Evolutionary conservation across 148 eudicot genomes (phyloP), one percentile per base, ranked within the genome.

Genomic region (Gaultheria prostrata): DNA sequence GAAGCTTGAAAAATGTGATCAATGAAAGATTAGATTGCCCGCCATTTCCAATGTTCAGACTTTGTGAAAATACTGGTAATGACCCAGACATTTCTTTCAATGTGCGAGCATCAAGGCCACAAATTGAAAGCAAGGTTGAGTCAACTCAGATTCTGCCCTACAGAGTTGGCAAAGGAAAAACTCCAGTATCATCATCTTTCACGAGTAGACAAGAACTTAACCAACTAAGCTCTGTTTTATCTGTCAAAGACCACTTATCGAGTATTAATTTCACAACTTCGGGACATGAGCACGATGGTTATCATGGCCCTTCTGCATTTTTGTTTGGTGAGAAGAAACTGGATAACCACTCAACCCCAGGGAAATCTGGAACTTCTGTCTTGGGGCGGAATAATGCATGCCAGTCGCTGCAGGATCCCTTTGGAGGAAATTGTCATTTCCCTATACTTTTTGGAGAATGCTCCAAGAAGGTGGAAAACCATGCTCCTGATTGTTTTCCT

Each of bases 311-410:
- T 77, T 87, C 90, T 49, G 80, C 88, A 69, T 53, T 86, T 83
- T 77, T 91, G 84, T 82, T 81, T 71, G 86, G 86, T 83, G 86
- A 83, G 76, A 86, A 90, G 35, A 83, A 82, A 56, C 82, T 54
- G 84, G 88, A 85, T 70, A 74, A 72, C 80, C 74, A 78, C 67
- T 82, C 80, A 48, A 67, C 81, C 84, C 82, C 61, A 82, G 88
- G 53, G 33, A 76, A 51, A 3, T 54, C 83, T 32, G 76, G 49
- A 59, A 86, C 43, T 30, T 76, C 86, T 33, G 46, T 56, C 48
- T 70, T 57, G 14, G 83, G 86, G 80, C 85, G 70, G 76, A 80
- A 74, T 70, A 85, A 83, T 57, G 74, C 87, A 61, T 63, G 69
- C 77, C 75, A 46, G 70, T 80, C 78, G 35, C 85, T 83, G 15